A percentile compares a stretch with the other conserved stretches of the same genome.
These are phyloP conservation scores for Yamadazyma insecticola DNA, from an alignment of 805 yeast species.

Conservation along the genomic window DNA sequence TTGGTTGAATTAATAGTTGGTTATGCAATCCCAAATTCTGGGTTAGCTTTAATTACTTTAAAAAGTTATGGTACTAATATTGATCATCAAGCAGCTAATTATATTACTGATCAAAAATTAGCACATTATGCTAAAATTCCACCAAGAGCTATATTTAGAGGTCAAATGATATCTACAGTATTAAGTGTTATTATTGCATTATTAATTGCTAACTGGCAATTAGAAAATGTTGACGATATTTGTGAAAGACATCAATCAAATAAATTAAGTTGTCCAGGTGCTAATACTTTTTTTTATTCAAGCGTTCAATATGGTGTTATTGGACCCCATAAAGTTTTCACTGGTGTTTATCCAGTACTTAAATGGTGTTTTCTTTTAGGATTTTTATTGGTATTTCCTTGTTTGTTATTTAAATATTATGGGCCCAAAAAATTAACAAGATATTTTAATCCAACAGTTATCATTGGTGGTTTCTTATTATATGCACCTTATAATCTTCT, in stretches of 20 bases:
- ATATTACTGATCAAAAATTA: conserved; percentile 39
- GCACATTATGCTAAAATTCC: conserved; percentile 60
- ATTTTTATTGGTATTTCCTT: conserved; percentile 30
- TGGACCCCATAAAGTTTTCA: conserved; percentile 57
- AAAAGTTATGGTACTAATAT: conserved; percentile 49
- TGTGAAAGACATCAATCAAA: conserved; percentile 34
- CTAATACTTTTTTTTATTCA: conserved; percentile 47
- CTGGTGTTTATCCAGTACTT: conserved; percentile 48
- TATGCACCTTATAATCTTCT: conserved; percentile 50
- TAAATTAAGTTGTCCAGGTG: conserved; percentile 38
- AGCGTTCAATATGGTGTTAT: conserved; percentile 53
- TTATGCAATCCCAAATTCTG: conserved; percentile 55
- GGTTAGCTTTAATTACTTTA: conserved; percentile 53
- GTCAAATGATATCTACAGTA: conserved; percentile 35
- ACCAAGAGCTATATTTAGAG: conserved; percentile 55
- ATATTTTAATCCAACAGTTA: conserved; percentile 51
- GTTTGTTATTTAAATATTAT: conserved; percentile 29
- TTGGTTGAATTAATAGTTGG: conserved; percentile 63
- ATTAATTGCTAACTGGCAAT: conserved; percentile 36
- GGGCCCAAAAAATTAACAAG: conserved; percentile 30
- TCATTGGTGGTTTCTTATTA: conserved; percentile 46
- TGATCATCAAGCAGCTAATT: conserved; percentile 61
- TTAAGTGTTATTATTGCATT: conserved; percentile 30
- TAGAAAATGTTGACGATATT: conserved; percentile 29
- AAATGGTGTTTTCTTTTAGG: conserved; percentile 62